Conservation (phyloP, 2,329 filamentous ascomycete genomes). For the Verticillium albo-atrum region DNA sequence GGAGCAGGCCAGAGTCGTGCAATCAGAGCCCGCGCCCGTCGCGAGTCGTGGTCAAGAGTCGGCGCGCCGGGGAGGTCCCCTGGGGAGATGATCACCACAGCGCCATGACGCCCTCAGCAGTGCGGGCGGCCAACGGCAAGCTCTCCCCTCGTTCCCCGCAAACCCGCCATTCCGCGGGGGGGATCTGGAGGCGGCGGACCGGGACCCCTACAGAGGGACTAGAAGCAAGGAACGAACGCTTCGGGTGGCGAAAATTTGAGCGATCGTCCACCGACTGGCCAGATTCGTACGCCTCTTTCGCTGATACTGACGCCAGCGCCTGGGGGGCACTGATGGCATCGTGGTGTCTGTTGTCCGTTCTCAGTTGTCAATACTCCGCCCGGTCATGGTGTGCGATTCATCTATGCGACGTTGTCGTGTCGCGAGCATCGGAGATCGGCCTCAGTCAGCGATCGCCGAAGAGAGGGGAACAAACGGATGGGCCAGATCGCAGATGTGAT, state of each 20-base stretch:
- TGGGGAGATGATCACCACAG: neutral
- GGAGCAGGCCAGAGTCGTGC: neutral
- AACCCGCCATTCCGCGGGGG: neutral
- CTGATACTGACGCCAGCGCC: neutral
- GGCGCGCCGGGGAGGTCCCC: neutral
- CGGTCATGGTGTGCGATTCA: neutral
- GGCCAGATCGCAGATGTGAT: neutral
- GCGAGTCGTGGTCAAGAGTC: neutral
- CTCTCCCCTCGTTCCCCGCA: neutral
- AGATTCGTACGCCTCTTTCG: neutral
- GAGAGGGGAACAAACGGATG: neutral
- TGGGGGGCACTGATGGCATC: neutral
- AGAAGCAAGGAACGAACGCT: neutral
- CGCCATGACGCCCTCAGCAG: neutral
- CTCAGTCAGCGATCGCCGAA: neutral
- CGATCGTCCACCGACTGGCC: neutral
- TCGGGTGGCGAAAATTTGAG: neutral
- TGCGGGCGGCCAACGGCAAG: neutral
- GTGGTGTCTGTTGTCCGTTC: neutral
- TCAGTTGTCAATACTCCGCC: too few relatives aligned
- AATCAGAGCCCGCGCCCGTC: neutral
- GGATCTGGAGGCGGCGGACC: neutral
- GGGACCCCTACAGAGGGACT: neutral
- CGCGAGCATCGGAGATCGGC: neutral
- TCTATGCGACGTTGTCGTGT: neutral